These are phyloP conservation scores for Trichoderma sp. DNA, from an alignment of 2,329 filamentous ascomycete species.

Conservation along the genomic window DNA sequence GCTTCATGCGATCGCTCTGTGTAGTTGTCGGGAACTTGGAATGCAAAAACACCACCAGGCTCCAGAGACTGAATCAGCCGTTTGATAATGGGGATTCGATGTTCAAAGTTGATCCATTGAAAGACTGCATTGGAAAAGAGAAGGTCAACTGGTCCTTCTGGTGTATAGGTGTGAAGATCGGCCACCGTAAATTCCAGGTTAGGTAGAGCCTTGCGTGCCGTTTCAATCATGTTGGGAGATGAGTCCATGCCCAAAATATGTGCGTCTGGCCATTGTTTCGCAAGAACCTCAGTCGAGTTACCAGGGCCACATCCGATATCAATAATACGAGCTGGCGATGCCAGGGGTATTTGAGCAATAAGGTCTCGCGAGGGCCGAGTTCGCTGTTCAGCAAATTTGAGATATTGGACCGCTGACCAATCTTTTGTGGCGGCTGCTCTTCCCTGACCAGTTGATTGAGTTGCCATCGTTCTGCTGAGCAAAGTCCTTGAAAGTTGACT, in stretches of 20 bases:
- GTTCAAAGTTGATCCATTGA: conserved; percentile 49
- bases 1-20: conserved; percentile 45
- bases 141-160: conserved; percentile 37
- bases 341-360: conserved; percentile 44
- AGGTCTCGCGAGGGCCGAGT: conserved; percentile 53
- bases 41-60: conserved; percentile 48
- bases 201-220: conserved; percentile 42
- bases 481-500: background rate
- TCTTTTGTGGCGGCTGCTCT: conserved; percentile 23
- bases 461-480: conserved; percentile 10
- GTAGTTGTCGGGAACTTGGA: conserved; percentile 51
- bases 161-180: conserved; percentile 43
- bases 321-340: conserved; percentile 43
- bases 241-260: conserved; percentile 51
- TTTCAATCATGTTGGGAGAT: conserved; percentile 52
- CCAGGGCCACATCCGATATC: conserved; percentile 61
- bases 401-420: conserved; percentile 56
- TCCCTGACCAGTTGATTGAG: background rate
- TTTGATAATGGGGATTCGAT: conserved; percentile 45
- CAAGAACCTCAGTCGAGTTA: conserved; percentile 53
- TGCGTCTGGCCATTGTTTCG: conserved; percentile 45
- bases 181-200: conserved; percentile 43
- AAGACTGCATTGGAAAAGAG: conserved; percentile 57
- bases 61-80: conserved; percentile 40
- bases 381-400: conserved; percentile 52